These are phyloP conservation scores for Chaetomium cochliodes DNA, from an alignment of 495 filamentous ascomycete genomes.

Conservation along the genomic window DNA sequence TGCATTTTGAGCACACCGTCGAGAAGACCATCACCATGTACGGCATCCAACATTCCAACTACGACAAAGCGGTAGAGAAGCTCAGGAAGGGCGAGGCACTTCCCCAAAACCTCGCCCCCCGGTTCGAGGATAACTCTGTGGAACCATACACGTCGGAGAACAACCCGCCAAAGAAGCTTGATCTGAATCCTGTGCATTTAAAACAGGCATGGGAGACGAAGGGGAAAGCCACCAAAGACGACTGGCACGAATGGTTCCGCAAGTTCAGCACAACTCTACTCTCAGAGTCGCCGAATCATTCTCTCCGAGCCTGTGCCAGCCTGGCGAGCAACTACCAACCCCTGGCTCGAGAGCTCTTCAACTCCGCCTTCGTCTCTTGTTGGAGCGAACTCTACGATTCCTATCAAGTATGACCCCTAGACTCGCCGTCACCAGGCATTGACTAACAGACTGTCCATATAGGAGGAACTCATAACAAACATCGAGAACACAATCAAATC, in stretches of 20 bases:
- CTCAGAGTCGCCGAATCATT: constrained; percentile 93
- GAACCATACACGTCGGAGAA: constrained; percentile 79
- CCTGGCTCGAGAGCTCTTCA: constrained; percentile 90
- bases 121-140: constrained; percentile 72
- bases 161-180: constrained; percentile 79
- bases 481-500: constrained; percentile 94
- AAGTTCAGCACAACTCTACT: constrained; percentile 93
- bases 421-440: background rate
- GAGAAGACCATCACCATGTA: constrained; percentile 71
- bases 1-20: constrained; percentile 87
- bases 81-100: constrained; percentile 90
- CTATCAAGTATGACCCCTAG: constrained; percentile 50
- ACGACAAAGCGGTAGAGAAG: constrained; percentile 85
- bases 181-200: constrained; percentile 93
- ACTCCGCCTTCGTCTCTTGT: constrained; percentile 96
- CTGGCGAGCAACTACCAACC: constrained; percentile 88
- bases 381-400: constrained; percentile 97
- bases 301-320: constrained; percentile 86
- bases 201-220: constrained; percentile 97
- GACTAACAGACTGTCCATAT: constrained; percentile 20
- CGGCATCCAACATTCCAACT: constrained; percentile 79
- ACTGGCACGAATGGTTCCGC: constrained; percentile 99
- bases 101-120: constrained; percentile 88
- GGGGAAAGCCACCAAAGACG: constrained; percentile 91
- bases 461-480: constrained; percentile 91